phyloP scores from a whole-genome alignment of 2,329 filamentous ascomycete genomes.

The Cordyceps cateniannulata region DNA sequence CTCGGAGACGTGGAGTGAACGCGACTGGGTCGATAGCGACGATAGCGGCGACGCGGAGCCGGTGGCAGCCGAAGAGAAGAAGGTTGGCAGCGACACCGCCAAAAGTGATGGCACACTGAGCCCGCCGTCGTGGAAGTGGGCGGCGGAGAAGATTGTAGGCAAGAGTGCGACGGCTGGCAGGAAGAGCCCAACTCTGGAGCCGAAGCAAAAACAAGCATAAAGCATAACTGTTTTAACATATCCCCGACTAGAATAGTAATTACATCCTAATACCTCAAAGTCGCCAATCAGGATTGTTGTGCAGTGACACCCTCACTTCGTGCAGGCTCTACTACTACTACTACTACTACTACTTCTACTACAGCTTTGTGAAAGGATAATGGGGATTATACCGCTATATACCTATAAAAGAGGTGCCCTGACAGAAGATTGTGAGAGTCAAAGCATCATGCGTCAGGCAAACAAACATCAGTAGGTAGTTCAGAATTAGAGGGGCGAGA shows the following conservation, averaged over 20 bases:
- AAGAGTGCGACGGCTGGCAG: conserved; percentile 25
- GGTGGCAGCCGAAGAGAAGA: not conserved
- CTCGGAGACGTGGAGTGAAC: conserved; percentile 59
- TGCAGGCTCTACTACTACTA: not conserved
- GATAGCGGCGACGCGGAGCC: conserved; percentile 30
- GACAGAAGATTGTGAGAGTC: too few species aligned
- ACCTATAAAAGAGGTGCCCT: not conserved
- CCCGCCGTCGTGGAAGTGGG: conserved; percentile 40
- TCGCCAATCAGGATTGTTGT: too few species aligned
- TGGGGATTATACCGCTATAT: not conserved
- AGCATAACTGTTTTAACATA: too few species aligned
- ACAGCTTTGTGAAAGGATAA: not conserved
- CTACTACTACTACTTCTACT: not conserved
- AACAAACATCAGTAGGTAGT: not conserved
- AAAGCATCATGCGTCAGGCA: too few species aligned
- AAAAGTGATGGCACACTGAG: conserved; percentile 14
- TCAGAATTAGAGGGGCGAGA: not conserved
- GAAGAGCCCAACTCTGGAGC: conserved; percentile 21
- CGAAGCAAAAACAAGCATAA: not conserved
- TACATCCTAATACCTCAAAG: not conserved
- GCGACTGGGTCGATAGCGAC: conserved; percentile 53
- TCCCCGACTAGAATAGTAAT: not conserved
- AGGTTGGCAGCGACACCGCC: not conserved
- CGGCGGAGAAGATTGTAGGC: conserved; percentile 49
- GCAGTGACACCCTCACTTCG: not conserved